Percentiles rank a stretch among this genome's conserved stretches.
Conservation (phyloP, 768 basidiomycete species). For the Fibroporia radiculosa region DNA sequence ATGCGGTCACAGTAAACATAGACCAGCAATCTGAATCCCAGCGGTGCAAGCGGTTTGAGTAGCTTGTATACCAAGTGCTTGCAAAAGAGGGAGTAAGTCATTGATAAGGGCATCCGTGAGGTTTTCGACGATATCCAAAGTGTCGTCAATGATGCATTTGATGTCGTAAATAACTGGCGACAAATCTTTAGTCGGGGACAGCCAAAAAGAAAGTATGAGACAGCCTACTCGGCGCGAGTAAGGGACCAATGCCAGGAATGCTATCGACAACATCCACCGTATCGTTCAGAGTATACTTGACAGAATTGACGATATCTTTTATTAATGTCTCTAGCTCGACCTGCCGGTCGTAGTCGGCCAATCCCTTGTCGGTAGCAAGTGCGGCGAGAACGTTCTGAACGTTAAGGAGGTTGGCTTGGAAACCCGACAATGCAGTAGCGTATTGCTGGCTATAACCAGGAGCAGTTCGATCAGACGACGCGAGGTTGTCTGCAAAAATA, state of each 20-base stretch:
- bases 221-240: constrained; percentile 48
- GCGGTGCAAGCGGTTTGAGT: constrained; percentile 15
- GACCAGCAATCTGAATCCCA: constrained; percentile 15
- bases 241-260: constrained; percentile 40
- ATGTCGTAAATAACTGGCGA: constrained; percentile 45
- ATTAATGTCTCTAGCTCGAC: constrained; percentile 39
- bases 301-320: constrained; percentile 39
- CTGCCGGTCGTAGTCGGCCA: constrained; percentile 39
- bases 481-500: constrained; percentile 1
- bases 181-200: background rate
- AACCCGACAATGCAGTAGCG: constrained; percentile 27
- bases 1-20: constrained; percentile 10
- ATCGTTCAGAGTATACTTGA: constrained; percentile 37
- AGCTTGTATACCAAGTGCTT: constrained; percentile 18
- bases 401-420: constrained; percentile 26
- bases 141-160: constrained; percentile 50
- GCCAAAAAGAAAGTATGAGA: background rate
- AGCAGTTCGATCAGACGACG: background rate
- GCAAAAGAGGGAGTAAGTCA: constrained; percentile 29
- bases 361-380: constrained; percentile 36
- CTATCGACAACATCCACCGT: constrained; percentile 26
- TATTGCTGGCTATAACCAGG: constrained; percentile 32
- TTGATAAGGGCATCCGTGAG: constrained; percentile 41
- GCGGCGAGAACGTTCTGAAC: constrained; percentile 22
- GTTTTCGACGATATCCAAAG: constrained; percentile 43